These are phyloP conservation scores for Cordyceps farinosa DNA, from an alignment of 2,329 filamentous ascomycete genomes.

Conservation along the genomic window DNA sequence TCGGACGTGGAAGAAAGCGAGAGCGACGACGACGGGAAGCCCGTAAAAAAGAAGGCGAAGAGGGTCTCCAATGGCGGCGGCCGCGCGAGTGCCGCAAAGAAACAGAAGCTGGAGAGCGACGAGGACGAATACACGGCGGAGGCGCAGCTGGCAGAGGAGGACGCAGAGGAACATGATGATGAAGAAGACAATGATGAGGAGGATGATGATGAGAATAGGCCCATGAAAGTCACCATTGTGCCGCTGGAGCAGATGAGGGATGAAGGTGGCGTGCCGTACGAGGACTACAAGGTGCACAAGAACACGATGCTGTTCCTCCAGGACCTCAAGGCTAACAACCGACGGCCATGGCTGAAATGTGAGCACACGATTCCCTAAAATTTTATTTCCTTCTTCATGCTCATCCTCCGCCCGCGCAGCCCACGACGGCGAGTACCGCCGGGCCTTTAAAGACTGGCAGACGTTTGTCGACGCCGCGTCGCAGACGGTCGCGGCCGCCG, in stretches of 20 bases:
- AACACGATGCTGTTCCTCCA: conserved; percentile 57
- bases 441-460: conserved; percentile 76
- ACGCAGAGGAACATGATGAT: conserved; percentile 20
- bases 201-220: conserved; percentile 37
- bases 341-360: conserved; percentile 58
- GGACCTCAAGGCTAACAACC: conserved; percentile 59
- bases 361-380: conserved; percentile 20
- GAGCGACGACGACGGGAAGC: conserved; percentile 23
- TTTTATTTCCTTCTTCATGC: neutral
- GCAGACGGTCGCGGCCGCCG: conserved; percentile 64
- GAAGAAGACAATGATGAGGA: conserved; percentile 26
- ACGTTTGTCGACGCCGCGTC: conserved; percentile 72
- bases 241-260: conserved; percentile 36
- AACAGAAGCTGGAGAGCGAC: conserved; percentile 23
- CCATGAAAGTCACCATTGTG: conserved; percentile 34
- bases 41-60: conserved; percentile 28
- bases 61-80: conserved; percentile 20
- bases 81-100: conserved; percentile 15
- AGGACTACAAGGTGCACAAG: conserved; percentile 50
- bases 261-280: conserved; percentile 41
- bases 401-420: conserved; percentile 42
- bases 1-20: conserved; percentile 27
- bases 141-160: conserved; percentile 6
- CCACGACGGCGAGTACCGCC: conserved; percentile 75
- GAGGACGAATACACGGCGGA: conserved; percentile 25